Conservation (phyloP, 495 filamentous ascomycete genomes). For the Parathielavia hyrcaniae region DNA sequence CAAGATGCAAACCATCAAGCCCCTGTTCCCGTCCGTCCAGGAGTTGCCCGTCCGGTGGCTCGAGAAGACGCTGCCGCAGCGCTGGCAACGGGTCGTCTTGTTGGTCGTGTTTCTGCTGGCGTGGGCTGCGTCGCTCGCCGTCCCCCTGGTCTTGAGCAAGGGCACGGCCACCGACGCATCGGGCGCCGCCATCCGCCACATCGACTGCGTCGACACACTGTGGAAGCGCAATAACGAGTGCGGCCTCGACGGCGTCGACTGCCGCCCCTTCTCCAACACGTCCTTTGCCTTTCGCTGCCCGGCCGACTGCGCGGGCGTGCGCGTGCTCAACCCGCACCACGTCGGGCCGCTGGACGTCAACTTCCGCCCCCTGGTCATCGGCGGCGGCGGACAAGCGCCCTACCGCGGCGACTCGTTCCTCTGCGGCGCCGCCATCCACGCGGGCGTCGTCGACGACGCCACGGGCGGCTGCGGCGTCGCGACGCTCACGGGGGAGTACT, state of each 20-base stretch:
- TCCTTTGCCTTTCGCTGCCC: constrained; percentile 73
- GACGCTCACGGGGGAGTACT: constrained; percentile 58
- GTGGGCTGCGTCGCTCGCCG: constrained; percentile 62
- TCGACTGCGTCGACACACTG: constrained; percentile 51
- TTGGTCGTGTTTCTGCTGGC: constrained; percentile 52
- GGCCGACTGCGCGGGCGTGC: constrained; percentile 59
- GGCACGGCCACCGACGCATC: constrained; percentile 56
- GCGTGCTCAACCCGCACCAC: constrained; percentile 61
- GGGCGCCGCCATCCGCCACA: constrained; percentile 52
- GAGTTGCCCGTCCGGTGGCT: constrained; percentile 56
- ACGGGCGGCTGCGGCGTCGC: constrained; percentile 61
- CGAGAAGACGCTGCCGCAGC: constrained; percentile 52
- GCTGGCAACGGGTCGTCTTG: constrained; percentile 50
- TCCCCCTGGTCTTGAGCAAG: constrained; percentile 49
- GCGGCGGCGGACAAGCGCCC: constrained; percentile 48
- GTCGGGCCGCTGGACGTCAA: constrained; percentile 67
- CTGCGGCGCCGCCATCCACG: constrained; percentile 30
- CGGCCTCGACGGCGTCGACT: constrained; percentile 68
- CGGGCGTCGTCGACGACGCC: constrained; percentile 60
- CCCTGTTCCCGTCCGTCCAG: constrained; percentile 61
- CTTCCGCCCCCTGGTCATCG: constrained; percentile 65
- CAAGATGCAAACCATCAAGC: constrained; percentile 45
- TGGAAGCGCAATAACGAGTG: constrained; percentile 66
- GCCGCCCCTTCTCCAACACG: constrained; percentile 64
- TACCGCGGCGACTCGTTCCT: constrained; percentile 81